Evolutionary conservation across 2,329 filamentous ascomycete genomes (phyloP).

Genomic region (Falciphora oryzae): DNA sequence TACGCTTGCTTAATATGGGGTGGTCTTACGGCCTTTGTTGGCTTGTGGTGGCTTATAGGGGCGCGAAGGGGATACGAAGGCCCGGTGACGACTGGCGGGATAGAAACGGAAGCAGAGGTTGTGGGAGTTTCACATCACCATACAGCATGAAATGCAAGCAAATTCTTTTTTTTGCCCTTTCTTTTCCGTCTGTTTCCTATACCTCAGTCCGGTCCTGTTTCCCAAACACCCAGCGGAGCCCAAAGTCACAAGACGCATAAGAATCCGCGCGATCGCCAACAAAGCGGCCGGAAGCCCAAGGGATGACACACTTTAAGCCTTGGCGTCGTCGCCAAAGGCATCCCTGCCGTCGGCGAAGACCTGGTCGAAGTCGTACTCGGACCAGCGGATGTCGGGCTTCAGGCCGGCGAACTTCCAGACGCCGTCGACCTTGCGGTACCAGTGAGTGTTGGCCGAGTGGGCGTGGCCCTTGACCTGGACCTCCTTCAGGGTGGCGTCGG

Average conservation of each 20-base stretch:
- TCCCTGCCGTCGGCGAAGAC: slow-evolving; percentile 20
- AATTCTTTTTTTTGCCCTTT: neutral
- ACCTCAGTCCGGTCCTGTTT: neutral
- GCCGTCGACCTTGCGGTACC: slow-evolving; percentile 49
- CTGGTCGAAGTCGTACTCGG: slow-evolving; percentile 45
- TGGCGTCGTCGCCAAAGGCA: slow-evolving; percentile 13
- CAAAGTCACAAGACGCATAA: neutral
- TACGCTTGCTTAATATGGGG: slow-evolving; percentile 40
- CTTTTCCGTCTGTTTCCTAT: neutral
- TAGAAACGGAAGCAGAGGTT: neutral
- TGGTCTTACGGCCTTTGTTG: slow-evolving; percentile 32
- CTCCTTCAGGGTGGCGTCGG: slow-evolving; percentile 36
- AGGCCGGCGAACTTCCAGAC: slow-evolving; percentile 56
- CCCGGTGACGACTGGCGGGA: neutral
- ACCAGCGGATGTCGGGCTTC: slow-evolving; percentile 47
- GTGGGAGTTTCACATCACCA: neutral
- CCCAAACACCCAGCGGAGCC: too few species aligned
- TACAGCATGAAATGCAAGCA: neutral
- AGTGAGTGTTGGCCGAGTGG: slow-evolving; percentile 50
- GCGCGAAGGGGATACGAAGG: slow-evolving; percentile 2
- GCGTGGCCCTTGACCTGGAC: slow-evolving; percentile 54
- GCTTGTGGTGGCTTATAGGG: slow-evolving; percentile 33
- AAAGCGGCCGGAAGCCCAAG: too few species aligned
- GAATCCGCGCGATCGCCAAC: too few species aligned
- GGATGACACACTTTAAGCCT: neutral